These are phyloP conservation scores for Podaxis mareebaensis DNA, from an alignment of 768 basidiomycete genomes.

Conservation along the genomic window DNA sequence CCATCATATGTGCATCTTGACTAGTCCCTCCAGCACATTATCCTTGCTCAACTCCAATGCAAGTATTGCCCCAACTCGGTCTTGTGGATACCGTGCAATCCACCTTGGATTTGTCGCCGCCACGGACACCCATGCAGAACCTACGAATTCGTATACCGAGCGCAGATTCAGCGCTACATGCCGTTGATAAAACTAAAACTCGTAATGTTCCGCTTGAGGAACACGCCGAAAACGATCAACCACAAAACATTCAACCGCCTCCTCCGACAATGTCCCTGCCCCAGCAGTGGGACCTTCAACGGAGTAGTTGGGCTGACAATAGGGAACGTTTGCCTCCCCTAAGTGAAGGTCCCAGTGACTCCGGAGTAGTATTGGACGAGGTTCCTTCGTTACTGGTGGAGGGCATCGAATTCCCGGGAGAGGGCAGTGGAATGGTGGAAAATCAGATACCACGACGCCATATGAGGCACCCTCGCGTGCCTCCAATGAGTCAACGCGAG, in stretches of 20 bases:
- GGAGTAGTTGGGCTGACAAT: not conserved
- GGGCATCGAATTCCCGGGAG: not conserved
- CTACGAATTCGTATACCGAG: not conserved
- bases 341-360: conserved; percentile 16
- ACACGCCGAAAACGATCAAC: not conserved
- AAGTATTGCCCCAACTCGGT: not conserved
- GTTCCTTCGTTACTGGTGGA: conserved; percentile 7
- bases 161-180: not conserved
- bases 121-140: not conserved
- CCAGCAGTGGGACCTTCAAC: conserved; percentile 1
- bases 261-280: conserved; percentile 18
- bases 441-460: not conserved
- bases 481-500: not conserved
- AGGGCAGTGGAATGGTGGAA: not conserved
- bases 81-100: not conserved
- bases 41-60: not conserved
- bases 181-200: not conserved
- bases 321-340: too few relatives aligned
- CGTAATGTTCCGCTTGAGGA: not conserved
- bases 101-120: not conserved
- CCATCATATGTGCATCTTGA: too few relatives aligned
- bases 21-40: too few relatives aligned
- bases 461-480: not conserved
- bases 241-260: conserved; percentile 18
- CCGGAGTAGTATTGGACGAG: conserved; percentile 19